Base-by-base conservation (phyloP, 768 basidiomycete genomes). In the Calvatia gigantea region DNA sequence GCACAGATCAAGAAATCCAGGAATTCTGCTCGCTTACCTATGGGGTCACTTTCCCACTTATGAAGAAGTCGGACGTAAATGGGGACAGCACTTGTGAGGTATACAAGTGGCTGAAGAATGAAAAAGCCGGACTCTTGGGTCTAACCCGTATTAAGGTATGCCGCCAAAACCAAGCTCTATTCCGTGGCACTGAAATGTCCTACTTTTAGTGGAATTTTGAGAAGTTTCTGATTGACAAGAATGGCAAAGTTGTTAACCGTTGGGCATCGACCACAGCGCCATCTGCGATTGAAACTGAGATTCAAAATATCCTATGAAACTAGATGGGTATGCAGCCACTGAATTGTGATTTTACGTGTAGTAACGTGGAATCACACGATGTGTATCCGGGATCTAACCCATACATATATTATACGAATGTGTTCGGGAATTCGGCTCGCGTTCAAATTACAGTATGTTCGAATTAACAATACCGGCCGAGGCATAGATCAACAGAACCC, bases 21-120 rank as follows among this genome's bases (percentile, higher is more conserved):
- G 74, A 83, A 64, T 90, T 89, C 70, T 93, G 91, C 73, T 73
- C 81, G 48, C 64, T 83, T 58, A 96, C 94, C 75, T 86, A 94
- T 67, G 91, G 91, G 15, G 94, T 98, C 25, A 83, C 82, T 6
- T 96, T 96, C 77, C 91, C 91, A 9, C 72, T 98, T 47, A 90
- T 91, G 86, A 88, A 85, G 74, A 98, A 96, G 73, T 88, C 88
- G 17, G 91, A 97, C 49, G 95, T 97, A 37, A 98, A 97, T 68
- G 94, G 94, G 2, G 84, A 87, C 61, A 73, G 79, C 60, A 84
- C 89, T 56, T 94, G 94, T 71, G 81, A 89, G 61, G 87, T 94
- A 0, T 95, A 80, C 77, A 81, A 87, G 56, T 94, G 84, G 82
- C 78, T 96, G 60, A 96, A 97, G 76, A 72, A 75, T 25, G 75